Evolutionary conservation across 345 rosid genomes (phyloP).

Genomic region (Salix arbutifolia): DNA sequence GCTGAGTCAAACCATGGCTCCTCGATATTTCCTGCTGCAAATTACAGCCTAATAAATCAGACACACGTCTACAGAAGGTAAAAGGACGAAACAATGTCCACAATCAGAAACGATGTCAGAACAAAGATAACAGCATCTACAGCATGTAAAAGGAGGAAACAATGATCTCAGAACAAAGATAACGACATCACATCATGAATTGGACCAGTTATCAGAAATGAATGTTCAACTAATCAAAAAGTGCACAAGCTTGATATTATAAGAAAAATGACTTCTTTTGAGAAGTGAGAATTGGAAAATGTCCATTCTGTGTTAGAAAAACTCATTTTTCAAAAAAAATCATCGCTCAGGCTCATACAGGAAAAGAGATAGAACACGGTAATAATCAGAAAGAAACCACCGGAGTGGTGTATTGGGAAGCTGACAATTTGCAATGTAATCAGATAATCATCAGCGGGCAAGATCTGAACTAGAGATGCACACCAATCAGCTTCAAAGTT

Average conservation of each 20-base stretch:
- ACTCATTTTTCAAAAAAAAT: not conserved
- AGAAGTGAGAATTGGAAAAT: not conserved
- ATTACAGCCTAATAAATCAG: constrained; percentile 8
- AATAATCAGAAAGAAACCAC: not conserved
- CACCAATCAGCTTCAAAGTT: not conserved
- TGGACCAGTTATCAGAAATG: not conserved
- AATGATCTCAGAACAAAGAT: not conserved
- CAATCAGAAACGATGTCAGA: not conserved
- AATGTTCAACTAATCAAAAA: not conserved
- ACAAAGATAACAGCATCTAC: not conserved
- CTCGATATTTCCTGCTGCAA: constrained; percentile 23
- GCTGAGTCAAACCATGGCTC: constrained; percentile 33
- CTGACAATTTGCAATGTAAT: not conserved
- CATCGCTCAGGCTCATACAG: not conserved
- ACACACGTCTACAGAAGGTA: not conserved
- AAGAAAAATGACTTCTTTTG: not conserved
- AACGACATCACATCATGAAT: not conserved
- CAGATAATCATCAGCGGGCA: not conserved
- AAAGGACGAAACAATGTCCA: not conserved
- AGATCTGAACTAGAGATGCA: not conserved
- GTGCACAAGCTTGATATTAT: not conserved
- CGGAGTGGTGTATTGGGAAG: not conserved
- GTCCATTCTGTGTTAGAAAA: not conserved
- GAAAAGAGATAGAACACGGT: not conserved
- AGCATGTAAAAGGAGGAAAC: not conserved